Conservation (phyloP, 768 basidiomycete species). For the Mrakia frigida region DNA sequence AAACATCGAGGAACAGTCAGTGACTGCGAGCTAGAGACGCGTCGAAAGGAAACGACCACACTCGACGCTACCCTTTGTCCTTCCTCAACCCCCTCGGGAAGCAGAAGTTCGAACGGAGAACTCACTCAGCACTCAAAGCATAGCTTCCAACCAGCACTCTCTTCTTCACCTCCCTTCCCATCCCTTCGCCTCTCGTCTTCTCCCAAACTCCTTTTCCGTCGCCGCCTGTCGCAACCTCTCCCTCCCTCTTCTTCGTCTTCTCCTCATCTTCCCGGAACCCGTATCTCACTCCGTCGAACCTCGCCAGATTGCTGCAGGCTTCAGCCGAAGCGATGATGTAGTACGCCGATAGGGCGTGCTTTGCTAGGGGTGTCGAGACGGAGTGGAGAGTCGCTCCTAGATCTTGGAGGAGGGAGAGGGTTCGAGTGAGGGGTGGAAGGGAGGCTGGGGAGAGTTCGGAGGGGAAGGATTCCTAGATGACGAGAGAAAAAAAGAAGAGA, state of each 20-base stretch:
- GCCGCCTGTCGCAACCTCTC: neutral
- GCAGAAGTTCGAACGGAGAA: neutral
- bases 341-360: conserved; percentile 81
- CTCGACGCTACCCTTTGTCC: neutral
- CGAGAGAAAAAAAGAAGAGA: neutral
- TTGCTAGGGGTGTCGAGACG: conserved; percentile 64
- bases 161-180: conserved; percentile 79
- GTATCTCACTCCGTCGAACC: conserved; percentile 82
- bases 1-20: neutral
- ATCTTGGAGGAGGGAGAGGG: conserved; percentile 46
- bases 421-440: conserved; percentile 49
- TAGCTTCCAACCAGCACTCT: conserved; percentile 86
- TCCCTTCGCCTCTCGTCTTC: conserved; percentile 55
- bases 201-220: conserved; percentile 45
- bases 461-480: conserved; percentile 70
- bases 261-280: conserved; percentile 51
- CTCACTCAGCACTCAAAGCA: conserved; percentile 84
- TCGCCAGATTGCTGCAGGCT: conserved; percentile 82
- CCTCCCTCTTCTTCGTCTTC: conserved; percentile 19
- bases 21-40: neutral
- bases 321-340: conserved; percentile 94
- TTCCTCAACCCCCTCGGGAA: neutral
- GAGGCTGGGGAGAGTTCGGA: conserved; percentile 55
- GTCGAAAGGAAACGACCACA: too few species aligned
- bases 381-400: conserved; percentile 65